These are phyloP conservation scores for Cordyceps tenuipes DNA, from an alignment of 2,329 filamentous ascomycete species.

Conservation along the genomic window DNA sequence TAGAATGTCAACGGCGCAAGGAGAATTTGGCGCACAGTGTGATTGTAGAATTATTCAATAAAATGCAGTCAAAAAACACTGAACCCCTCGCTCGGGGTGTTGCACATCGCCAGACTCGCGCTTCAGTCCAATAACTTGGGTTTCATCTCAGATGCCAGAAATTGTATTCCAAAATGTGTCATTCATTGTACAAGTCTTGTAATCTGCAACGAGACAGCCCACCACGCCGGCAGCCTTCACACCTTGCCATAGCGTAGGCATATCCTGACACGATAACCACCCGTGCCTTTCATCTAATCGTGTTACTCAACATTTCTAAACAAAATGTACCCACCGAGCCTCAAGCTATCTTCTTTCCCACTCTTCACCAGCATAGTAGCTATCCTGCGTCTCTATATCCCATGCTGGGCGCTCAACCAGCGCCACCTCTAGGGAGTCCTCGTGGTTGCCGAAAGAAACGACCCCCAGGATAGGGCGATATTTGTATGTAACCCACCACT, in stretches of 20 bases:
- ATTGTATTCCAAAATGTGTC: conserved; percentile 8
- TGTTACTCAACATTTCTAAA: not conserved
- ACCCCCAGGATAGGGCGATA: conserved; percentile 87
- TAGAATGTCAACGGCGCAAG: not conserved
- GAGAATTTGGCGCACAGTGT: not conserved
- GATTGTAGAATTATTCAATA: not conserved
- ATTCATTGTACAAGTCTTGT: conserved; percentile 9
- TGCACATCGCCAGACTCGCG: not conserved
- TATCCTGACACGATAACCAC: not conserved
- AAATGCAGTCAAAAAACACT: not conserved
- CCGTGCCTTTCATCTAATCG: not conserved
- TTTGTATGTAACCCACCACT: conserved; percentile 78
- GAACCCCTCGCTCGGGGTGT: not conserved
- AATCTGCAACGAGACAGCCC: not conserved
- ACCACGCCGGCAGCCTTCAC: not conserved
- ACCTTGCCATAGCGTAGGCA: not conserved
- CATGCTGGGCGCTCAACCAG: conserved; percentile 80
- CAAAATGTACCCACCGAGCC: not conserved
- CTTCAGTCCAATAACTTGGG: not conserved
- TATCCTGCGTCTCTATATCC: conserved; percentile 69
- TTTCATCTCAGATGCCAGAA: not conserved
- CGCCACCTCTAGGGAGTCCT: conserved; percentile 62
- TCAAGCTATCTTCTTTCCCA: conserved; percentile 31
- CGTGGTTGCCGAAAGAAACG: conserved; percentile 35
- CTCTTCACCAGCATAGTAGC: conserved; percentile 55